A percentile compares a stretch with the other conserved stretches of the same genome.
These are phyloP conservation scores for Aspergillus tanneri DNA, from an alignment of 2,329 filamentous ascomycete genomes.

Conservation along the genomic window DNA sequence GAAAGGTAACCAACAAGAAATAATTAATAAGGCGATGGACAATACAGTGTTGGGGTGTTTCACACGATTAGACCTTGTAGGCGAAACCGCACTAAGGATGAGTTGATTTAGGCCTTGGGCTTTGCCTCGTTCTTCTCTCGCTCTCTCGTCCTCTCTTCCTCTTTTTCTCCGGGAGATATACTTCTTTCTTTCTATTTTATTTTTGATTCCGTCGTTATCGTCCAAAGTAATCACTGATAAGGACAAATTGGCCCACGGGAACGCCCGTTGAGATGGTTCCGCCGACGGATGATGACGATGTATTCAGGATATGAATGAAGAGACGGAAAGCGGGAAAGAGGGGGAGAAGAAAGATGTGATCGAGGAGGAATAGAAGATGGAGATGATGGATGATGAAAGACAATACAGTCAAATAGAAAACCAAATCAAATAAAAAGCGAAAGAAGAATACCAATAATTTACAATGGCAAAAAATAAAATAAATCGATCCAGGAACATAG, in stretches of 20 bases:
- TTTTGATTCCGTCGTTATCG: slow-evolving; percentile 17
- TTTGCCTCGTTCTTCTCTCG: neutral
- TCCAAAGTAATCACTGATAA: slow-evolving; percentile 10
- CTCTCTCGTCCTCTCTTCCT: neutral
- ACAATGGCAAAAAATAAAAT: slow-evolving; percentile 13
- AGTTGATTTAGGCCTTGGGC: neutral
- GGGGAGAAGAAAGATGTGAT: slow-evolving; percentile 16
- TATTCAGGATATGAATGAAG: neutral
- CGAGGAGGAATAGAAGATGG: slow-evolving; percentile 7
- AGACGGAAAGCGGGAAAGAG: slow-evolving; percentile 7
- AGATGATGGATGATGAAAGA: slow-evolving; percentile 17
- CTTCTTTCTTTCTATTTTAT: slow-evolving; percentile 7
- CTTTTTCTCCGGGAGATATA: neutral
- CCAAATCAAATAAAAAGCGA: slow-evolving; percentile 25
- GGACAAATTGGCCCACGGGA: slow-evolving; percentile 13
- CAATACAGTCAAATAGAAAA: slow-evolving; percentile 19
- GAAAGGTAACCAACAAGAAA: slow-evolving; percentile 9
- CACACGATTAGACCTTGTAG: slow-evolving; percentile 15
- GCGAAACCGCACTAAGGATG: slow-evolving; percentile 11
- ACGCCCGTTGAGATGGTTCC: slow-evolving; percentile 1
- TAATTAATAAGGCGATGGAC: slow-evolving; percentile 6
- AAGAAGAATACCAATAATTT: slow-evolving; percentile 15
- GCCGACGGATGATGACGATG: slow-evolving; percentile 6
- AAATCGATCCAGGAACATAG: neutral
- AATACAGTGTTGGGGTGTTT: slow-evolving; percentile 14